phyloP scores from a whole-genome alignment of 2,329 filamentous ascomycete genomes.

The Monascus ruber region DNA sequence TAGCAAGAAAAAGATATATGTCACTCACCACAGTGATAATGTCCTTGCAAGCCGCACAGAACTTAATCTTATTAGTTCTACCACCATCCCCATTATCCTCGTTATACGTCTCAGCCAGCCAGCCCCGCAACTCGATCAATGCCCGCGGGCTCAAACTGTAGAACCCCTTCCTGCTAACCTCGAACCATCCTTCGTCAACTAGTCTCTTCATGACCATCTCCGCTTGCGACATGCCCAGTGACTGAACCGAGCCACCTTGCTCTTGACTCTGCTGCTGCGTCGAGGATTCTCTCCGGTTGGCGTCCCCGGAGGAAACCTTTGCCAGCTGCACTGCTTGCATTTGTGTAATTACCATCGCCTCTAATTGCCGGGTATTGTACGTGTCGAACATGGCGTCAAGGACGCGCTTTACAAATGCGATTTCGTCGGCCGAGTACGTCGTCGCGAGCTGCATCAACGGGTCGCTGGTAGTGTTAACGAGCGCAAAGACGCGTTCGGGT shows the following conservation, averaged over 20 bases:
- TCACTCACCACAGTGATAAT: slow-evolving; percentile 60
- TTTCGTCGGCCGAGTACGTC: slow-evolving; percentile 66
- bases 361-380: slow-evolving; percentile 66
- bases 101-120: slow-evolving; percentile 85
- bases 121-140: slow-evolving; percentile 72
- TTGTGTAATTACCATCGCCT: slow-evolving; percentile 69
- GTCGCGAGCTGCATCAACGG: slow-evolving; percentile 79
- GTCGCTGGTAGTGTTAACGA: slow-evolving; percentile 84
- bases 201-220: slow-evolving; percentile 60
- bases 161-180: slow-evolving; percentile 58
- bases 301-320: slow-evolving; percentile 29
- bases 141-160: slow-evolving; percentile 67
- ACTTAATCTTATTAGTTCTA: slow-evolving; percentile 61
- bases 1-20: neutral
- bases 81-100: slow-evolving; percentile 48
- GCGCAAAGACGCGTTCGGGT: slow-evolving; percentile 56
- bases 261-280: slow-evolving; percentile 18
- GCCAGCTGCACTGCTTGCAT: slow-evolving; percentile 67
- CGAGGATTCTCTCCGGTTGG: slow-evolving; percentile 37
- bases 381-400: slow-evolving; percentile 88
- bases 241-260: slow-evolving; percentile 26
- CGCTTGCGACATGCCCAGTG: slow-evolving; percentile 66
- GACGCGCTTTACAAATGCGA: slow-evolving; percentile 76
- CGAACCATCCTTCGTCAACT: slow-evolving; percentile 73
- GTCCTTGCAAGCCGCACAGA: slow-evolving; percentile 78